Evolutionary conservation across 1,284 basidiomycete species (phyloP), one percentile per base, ranked within the genome.

Genomic region (Mycosarcoma mackinlayi): DNA sequence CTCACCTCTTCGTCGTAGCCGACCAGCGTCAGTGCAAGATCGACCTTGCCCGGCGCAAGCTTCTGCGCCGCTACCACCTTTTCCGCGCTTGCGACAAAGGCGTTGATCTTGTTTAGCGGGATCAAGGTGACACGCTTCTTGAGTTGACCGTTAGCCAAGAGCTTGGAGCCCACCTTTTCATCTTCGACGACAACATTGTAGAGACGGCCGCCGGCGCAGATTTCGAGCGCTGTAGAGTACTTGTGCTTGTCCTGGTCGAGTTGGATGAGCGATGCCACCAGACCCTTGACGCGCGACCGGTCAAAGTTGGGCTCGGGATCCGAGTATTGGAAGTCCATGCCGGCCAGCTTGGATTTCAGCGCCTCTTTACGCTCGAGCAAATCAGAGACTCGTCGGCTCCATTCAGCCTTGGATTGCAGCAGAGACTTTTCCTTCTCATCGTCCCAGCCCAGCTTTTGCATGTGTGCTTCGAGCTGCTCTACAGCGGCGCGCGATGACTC

Each of bases 91-190:
- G 93, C 87, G 46, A 86, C 88, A 76, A 87, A 88, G 3, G 89
- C 86, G 69, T 88, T 89, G 78, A 98, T 95, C 85, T 94, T 94
- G 85, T 91, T 95, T 38, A 98, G 86, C 0, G 95, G 95, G 71
- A 98, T 94, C 78, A 97, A 89, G 0, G 93, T 97, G 24, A 96
- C 91, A 19, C 93, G 90, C 84, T 92, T 94, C 84, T 89, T 90
- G 73, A 98, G 88, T 56, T 86, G 87, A 28, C 93, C 93, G 47
- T 92, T 88, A 74, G 90, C 87, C 44, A 99, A 86, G 24, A 98
- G 86, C 37, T 92, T 89, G 68, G 92, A 91, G 38, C 93, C 94
- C 50, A 94, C 88, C 60, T 87, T 87, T 83, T 97, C 93, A 81
- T 96, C 90, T 75, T 95, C 89, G 19, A 98, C 92, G 6, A 81